Evolutionary conservation across 495 filamentous ascomycete species (phyloP).

Genomic region (Penicillium parvum): DNA sequence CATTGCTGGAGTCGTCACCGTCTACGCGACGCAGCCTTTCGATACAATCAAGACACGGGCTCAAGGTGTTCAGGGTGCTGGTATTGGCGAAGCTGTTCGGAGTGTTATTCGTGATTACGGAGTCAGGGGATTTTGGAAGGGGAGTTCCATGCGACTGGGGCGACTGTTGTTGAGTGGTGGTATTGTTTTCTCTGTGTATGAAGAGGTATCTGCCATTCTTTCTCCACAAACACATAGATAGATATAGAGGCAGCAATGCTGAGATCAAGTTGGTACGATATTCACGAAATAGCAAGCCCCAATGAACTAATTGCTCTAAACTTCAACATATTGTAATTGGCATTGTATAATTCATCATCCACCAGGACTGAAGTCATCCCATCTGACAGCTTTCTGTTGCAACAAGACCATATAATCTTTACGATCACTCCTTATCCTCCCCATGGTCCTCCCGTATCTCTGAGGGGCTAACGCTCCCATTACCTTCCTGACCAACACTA

Average conservation of each 20-base stretch:
- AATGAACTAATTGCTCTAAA: no score
- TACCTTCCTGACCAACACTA: neutral
- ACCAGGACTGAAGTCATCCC: no score
- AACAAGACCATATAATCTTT: no score
- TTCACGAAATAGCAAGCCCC: no score
- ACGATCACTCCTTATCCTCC: neutral
- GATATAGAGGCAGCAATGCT: no score
- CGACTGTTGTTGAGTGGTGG: conserved; percentile 61
- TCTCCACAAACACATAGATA: no score
- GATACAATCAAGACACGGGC: conserved; percentile 63
- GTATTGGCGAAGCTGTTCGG: conserved; percentile 48
- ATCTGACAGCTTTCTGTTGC: no score
- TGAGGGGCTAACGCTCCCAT: neutral
- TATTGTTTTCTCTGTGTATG: conserved; percentile 62
- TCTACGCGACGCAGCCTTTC: conserved; percentile 61
- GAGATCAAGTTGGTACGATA: no score
- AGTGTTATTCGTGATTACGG: conserved; percentile 53
- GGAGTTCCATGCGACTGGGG: conserved; percentile 62
- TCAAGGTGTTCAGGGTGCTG: conserved; percentile 50
- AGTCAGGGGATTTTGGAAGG: conserved; percentile 58
- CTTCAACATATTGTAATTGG: no score
- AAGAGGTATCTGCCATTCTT: conserved; percentile 47
- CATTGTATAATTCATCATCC: no score
- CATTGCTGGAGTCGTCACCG: conserved; percentile 57
- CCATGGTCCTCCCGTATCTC: neutral